Evolutionary conservation across 352 stramenopile species (phyloP).

Genomic region (Globisporangium canariense): DNA sequence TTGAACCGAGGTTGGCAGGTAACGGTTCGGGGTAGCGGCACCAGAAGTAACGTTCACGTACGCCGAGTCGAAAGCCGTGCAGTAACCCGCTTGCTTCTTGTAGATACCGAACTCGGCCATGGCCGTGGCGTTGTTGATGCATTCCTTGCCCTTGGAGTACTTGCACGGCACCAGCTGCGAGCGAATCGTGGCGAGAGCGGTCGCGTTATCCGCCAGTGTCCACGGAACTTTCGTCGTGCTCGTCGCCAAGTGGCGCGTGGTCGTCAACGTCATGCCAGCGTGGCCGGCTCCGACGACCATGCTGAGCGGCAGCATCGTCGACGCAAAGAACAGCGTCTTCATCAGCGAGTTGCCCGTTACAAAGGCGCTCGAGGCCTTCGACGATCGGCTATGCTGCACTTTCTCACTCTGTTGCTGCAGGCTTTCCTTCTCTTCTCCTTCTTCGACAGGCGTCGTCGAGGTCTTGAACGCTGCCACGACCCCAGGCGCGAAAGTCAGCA

Average conservation of each 20-base stretch:
- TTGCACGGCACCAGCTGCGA: constrained; percentile 50
- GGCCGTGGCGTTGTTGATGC: constrained; percentile 36
- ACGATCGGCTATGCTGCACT: neutral
- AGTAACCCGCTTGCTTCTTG: constrained; percentile 39
- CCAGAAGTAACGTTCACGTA: constrained; percentile 34
- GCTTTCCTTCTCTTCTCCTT: constrained; percentile 2
- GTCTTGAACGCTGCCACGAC: neutral
- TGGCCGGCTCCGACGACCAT: constrained; percentile 10
- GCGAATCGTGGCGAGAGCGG: constrained; percentile 24
- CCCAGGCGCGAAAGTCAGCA: constrained; percentile 5
- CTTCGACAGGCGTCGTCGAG: neutral
- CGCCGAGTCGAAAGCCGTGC: constrained; percentile 44
- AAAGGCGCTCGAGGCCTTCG: constrained; percentile 11
- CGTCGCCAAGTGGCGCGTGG: constrained; percentile 12
- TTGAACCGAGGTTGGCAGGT: constrained; percentile 46
- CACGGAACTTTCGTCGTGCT: constrained; percentile 24
- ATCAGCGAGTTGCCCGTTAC: constrained; percentile 11
- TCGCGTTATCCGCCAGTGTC: constrained; percentile 39
- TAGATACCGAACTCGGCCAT: constrained; percentile 36
- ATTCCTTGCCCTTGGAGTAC: constrained; percentile 59
- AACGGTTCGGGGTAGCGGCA: constrained; percentile 46
- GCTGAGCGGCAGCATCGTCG: constrained; percentile 17
- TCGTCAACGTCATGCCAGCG: constrained; percentile 12
- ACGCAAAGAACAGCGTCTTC: constrained; percentile 19
- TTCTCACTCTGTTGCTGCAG: neutral